Evolutionary conservation across 2,329 filamentous ascomycete genomes (phyloP).

Genomic region (Fusarium illudens): DNA sequence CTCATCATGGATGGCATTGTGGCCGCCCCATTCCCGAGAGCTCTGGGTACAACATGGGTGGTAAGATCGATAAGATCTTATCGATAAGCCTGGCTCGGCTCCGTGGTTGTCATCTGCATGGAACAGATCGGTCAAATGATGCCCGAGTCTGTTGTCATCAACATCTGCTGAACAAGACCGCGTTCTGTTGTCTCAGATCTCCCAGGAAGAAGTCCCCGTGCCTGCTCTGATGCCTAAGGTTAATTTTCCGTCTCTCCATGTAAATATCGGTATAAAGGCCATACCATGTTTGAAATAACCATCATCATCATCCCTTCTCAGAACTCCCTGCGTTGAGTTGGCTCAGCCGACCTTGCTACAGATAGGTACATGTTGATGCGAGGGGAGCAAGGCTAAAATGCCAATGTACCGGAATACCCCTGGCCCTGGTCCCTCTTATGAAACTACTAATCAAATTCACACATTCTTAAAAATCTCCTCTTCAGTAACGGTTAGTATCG

Average conservation of each 20-base stretch:
- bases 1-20: not conserved
- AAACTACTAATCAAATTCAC: too few relatives aligned
- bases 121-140: not conserved
- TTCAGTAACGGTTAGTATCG: too few relatives aligned
- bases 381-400: not conserved
- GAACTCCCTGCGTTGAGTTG: too few relatives aligned
- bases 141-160: not conserved
- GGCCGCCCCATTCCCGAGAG: not conserved
- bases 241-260: not conserved
- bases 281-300: not conserved
- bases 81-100: not conserved
- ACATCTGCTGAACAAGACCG: not conserved
- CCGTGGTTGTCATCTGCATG: not conserved
- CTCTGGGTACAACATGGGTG: not conserved
- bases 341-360: not conserved
- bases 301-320: not conserved
- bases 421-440: too few relatives aligned
- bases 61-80: slow-evolving; percentile 23
- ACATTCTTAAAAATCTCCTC: too few relatives aligned
- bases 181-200: not conserved
- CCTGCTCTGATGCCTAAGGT: not conserved
- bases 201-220: too few relatives aligned
- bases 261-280: not conserved
- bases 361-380: not conserved
- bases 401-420: not conserved